Base-by-base conservation (phyloP, 2,329 filamentous ascomycete species). In the Didymella pinodella region DNA sequence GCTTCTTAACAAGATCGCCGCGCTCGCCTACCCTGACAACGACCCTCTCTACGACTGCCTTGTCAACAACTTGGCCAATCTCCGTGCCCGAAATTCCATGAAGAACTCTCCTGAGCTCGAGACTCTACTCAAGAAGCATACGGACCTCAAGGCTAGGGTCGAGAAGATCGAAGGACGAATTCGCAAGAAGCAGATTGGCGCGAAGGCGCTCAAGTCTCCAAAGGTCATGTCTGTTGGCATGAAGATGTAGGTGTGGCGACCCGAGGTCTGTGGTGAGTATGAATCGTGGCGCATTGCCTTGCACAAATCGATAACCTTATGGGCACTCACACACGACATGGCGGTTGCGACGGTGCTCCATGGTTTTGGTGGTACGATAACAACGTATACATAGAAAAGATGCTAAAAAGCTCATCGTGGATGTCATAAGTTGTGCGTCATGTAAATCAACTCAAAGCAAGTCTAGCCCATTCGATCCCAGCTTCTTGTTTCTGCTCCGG, bases 41-140 rank as follows among this genome's bases (percentile, higher is more conserved):
- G 71, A 74, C 43, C 69, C 71, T 0, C 59, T 75, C 26, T 69
- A 68, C 28, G 67, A 73, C 1, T 75, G 72, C 26, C 59, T 75
- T 6, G 64, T 58, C 0, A 69, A 72, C 49, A 73, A 72, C 41
- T 44, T 74, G 1, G 65, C 63, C 8, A 62, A 56, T 10, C 58
- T 59, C 31, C 59, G 55, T 20, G 26, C 46, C 1, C 54, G 49
- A n/a, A 53, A 38, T 10, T 34, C 28, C 16, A 36, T 3, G 2
- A 16, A 57, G 20, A 26, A 51, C 2, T 28, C 29, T 8, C 32
- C 53, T 14, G 48, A 59, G 7, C 14, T 66, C 3, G 36, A 64
- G 11, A 50, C 44, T 16, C 12, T 67, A 11, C n/a, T 57, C 7
- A 43, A 54, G 26, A 53, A 62, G 16, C 34, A 65, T 7, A 34